Percentiles rank a stretch among this genome's conserved stretches.
Evolutionary conservation across 805 yeast species (phyloP).

Genomic region (Saccharomycopsis fibuligera): DNA sequence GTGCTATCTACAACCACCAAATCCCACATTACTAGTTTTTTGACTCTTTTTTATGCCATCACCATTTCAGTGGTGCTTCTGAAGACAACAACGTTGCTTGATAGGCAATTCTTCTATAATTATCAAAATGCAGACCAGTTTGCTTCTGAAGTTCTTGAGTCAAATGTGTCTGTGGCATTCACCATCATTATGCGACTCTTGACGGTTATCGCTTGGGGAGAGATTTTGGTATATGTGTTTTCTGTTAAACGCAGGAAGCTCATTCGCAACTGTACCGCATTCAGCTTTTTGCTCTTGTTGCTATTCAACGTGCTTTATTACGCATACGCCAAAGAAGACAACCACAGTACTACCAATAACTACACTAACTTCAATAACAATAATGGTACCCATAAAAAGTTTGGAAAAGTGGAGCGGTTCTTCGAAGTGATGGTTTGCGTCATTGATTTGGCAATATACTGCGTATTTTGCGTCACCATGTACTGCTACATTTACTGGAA

Average conservation of each 20-base stretch:
- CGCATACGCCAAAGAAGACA: neutral
- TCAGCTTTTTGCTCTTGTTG: neutral
- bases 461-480: constrained; percentile 1
- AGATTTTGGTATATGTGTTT: constrained; percentile 5
- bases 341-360: neutral
- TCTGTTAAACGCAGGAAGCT: neutral
- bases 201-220: constrained; percentile 15
- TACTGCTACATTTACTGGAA: constrained; percentile 3
- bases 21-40: constrained; percentile 6
- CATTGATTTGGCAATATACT: constrained; percentile 1
- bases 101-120: constrained; percentile 13
- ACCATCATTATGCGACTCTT: constrained; percentile 8
- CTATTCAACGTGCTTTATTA: neutral
- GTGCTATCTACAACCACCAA: constrained; percentile 9
- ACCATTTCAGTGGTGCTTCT: constrained; percentile 9
- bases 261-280: neutral
- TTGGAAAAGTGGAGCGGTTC: neutral
- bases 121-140: constrained; percentile 17
- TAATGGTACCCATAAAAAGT: too few species aligned
- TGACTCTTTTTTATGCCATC: constrained; percentile 18
- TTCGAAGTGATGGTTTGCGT: constrained; percentile 5
- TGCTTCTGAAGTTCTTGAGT: neutral
- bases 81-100: constrained; percentile 15
- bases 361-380: neutral
- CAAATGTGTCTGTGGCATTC: neutral